Percentiles rank a stretch among this genome's conserved stretches.
Evolutionary conservation across 2,329 filamentous ascomycete genomes (phyloP).

Genomic region (Paraconiothyrium sp.): DNA sequence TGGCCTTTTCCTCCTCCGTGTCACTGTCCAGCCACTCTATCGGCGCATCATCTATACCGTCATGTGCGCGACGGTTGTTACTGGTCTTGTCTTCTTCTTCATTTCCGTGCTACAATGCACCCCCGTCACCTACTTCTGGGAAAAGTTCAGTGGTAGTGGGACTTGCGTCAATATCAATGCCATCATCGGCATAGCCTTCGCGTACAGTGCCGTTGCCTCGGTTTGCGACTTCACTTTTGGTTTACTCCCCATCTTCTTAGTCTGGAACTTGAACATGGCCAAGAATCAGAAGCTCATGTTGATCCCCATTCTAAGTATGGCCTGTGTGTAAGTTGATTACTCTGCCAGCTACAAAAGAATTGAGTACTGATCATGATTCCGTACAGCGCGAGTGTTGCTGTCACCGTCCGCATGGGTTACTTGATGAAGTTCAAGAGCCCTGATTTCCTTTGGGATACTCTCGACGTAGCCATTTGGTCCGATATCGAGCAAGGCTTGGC

Average conservation of each 20-base stretch:
- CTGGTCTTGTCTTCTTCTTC: conserved; percentile 56
- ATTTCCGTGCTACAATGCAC: conserved; percentile 61
- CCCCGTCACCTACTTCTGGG: conserved; percentile 62
- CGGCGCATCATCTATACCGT: conserved; percentile 50
- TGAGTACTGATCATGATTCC: conserved; percentile 4
- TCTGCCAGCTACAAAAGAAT: background rate
- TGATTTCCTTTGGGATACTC: conserved; percentile 49
- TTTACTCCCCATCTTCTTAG: conserved; percentile 60
- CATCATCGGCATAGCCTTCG: conserved; percentile 56
- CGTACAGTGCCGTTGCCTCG: conserved; percentile 59
- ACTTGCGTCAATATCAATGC: conserved; percentile 54
- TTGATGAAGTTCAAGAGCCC: conserved; percentile 46
- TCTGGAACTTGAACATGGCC: conserved; percentile 63
- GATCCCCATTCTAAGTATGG: conserved; percentile 60
- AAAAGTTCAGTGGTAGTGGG: conserved; percentile 49
- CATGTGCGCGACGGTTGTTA: conserved; percentile 47
- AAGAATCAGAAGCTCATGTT: conserved; percentile 58
- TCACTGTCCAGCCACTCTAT: conserved; percentile 40
- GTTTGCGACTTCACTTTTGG: conserved; percentile 61
- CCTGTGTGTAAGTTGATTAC: conserved; percentile 55
- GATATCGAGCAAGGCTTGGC: conserved; percentile 50
- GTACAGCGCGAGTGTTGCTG: conserved; percentile 44
- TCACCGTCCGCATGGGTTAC: conserved; percentile 46
- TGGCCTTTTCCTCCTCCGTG: conserved; percentile 46
- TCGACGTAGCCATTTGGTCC: conserved; percentile 51